Evolutionary conservation across 768 basidiomycete genomes (phyloP), one percentile per base, ranked within the genome.

Genomic region (Termitomyces sp.): DNA sequence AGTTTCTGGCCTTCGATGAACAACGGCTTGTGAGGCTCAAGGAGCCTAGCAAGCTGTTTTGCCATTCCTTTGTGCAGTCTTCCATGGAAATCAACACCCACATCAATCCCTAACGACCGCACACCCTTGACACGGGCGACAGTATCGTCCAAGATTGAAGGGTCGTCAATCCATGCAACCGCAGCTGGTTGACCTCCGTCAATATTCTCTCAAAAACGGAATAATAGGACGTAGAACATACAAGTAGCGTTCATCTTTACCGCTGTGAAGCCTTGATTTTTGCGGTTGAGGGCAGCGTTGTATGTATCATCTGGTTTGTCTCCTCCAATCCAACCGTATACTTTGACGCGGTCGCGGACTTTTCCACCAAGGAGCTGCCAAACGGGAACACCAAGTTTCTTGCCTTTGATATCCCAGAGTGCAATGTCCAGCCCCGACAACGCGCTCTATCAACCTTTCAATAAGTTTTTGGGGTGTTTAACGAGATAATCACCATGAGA

Each of bases 341-440:
- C 83, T 56, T 76, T 76, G 50, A 84, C 71, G 31, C 75, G 72
- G 63, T 86, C 80, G 49, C 87, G 78, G 32, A 88, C 84, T 66
- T 83, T 84, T 5, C 87, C 88, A 8, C 87, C 88, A 6, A 88
- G 76, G 0, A 90, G 73, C 68, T 86, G 79, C 78, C 81, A 87
- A 1, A 87, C 71, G 0, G 79, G 80, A 10, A 79, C 87, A 34
- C 85, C 85, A 2, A 88, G 77, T 34, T 82, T 84, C 71, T 87
- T 88, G n/a, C 88, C 88, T 62, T 88, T 88, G 70, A 90, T 86
- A 64, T 89, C 88, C 88, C 88, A 79, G 1, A 90, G 72, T 0
- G 86, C 85, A 57, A 89, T 88, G 67, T 88, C 85, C 31, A 88
- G 68, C 0, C 85, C 84, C 2, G 82, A 80, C 10, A 82, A 68